phyloP scores from a whole-genome alignment of 345 rosid genomes.

The Lepidium sativum region DNA sequence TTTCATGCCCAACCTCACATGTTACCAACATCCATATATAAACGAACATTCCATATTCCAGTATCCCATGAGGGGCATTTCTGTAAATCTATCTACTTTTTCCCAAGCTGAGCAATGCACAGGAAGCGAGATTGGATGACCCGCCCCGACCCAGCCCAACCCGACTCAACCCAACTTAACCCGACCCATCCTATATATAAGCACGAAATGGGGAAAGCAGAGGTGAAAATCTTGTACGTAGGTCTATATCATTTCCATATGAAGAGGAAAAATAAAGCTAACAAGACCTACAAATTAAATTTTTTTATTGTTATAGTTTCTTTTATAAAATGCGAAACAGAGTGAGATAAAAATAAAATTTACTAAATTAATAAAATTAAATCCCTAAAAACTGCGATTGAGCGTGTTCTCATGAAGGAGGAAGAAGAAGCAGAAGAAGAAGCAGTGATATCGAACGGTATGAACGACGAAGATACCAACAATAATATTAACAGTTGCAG shows the following conservation, averaged over 20 bases:
- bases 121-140: constrained; percentile 9
- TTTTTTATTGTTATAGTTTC: not conserved
- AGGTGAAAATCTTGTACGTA: constrained; percentile 17
- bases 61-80: not conserved
- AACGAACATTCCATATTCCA: constrained; percentile 9
- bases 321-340: not conserved
- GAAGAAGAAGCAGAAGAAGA: not conserved
- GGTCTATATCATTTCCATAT: constrained; percentile 19
- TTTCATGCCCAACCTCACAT: constrained; percentile 3
- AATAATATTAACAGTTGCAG: constrained; percentile 12
- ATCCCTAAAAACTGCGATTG: constrained; percentile 27
- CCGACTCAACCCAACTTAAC: too few species aligned
- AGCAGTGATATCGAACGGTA: constrained; percentile 12
- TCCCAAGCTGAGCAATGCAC: not conserved
- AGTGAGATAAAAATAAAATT: not conserved
- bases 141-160: constrained; percentile 6
- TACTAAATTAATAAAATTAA: not conserved
- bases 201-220: constrained; percentile 12
- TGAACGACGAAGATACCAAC: constrained; percentile 11
- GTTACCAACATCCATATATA: not conserved
- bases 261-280: not conserved
- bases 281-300: not conserved
- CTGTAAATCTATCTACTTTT: constrained; percentile 17
- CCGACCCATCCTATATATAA: not conserved
- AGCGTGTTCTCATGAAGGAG: not conserved